A percentile compares a stretch with the other conserved stretches of the same genome.
phyloP scores from a whole-genome alignment of 257 asterid species.

The Anisodus tanguticus region DNA sequence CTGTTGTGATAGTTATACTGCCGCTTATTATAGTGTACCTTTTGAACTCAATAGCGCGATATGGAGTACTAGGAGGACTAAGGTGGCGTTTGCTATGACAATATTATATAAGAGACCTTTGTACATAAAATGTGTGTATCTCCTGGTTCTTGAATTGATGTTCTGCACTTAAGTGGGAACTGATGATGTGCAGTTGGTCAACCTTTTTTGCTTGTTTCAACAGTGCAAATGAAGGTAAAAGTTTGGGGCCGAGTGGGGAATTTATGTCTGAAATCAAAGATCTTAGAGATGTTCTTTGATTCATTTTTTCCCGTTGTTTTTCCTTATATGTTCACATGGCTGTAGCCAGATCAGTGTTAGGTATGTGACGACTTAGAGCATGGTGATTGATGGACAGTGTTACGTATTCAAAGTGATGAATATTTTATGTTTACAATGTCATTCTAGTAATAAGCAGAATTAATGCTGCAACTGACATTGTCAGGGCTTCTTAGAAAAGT shows the following conservation, averaged over 20 bases:
- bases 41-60: not conserved
- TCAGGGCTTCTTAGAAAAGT: not conserved
- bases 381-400: not conserved
- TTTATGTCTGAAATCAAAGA: not conserved
- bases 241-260: not conserved
- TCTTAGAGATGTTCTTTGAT: not conserved
- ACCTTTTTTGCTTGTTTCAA: not conserved
- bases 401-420: not conserved
- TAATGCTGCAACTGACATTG: not conserved
- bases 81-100: not conserved
- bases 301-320: not conserved
- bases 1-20: not conserved
- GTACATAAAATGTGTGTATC: not conserved
- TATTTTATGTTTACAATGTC: not conserved
- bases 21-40: not conserved
- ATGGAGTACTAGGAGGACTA: not conserved
- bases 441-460: not conserved
- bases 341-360: not conserved
- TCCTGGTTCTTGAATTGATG: conserved; percentile 15
- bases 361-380: not conserved
- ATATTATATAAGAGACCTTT: not conserved
- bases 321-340: not conserved
- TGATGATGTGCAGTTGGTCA: conserved; percentile 14
- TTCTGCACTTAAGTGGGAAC: not conserved
- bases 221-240: conserved; percentile 8